Base-by-base conservation (phyloP, 2,329 filamentous ascomycete genomes). In the Talaromyces sp. region DNA sequence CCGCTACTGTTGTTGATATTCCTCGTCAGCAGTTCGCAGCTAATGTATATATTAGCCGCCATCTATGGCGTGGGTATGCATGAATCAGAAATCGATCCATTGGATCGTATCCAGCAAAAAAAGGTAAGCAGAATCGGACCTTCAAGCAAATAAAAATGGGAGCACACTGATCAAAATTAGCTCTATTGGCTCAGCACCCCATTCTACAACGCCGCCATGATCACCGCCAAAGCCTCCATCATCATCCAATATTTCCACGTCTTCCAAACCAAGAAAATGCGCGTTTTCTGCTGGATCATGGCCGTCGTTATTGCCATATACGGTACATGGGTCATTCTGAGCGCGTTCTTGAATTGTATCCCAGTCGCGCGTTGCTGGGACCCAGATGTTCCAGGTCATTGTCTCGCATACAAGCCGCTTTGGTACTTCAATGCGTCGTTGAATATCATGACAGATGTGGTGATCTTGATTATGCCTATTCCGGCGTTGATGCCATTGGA, bases 181-280 rank as follows among this genome's bases (percentile, higher is more conserved):
- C 72, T 74, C 8, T 78, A 77, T 65, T 78, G 75, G 75, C 69
- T 77, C 63, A 75, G 75, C 3, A 74, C 77, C n/a, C 74, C 76
- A 3, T 75, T 78, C 67, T 78, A 78, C 63, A 78, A 77, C 19
- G 72, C 73, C 34, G 70, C 74, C n/a, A 69, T 79, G 0, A 69
- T 77, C 60, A 75, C 76, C 65, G 80, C 80, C 47, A 83, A 83
- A 72, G 75, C 77, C 27, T 82, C 80, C 0, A 82, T 84, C 61
- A 70, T 84, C n/a, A 72, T 81, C 63, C 81, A 83, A 68, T 83
- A 83, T 68, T 77, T 81, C 25, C 80, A 80, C 43, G 76, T 84
- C 58, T 82, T 83, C 69, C 74, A 71, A 38, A 74, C 72, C 2
- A 73, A 67, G 6, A 68, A 67, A 38, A 77, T 76, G 69, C 75